Evolutionary conservation across 192 early-diverging fungal genomes (phyloP), one percentile per base, ranked within the genome.

Genomic region (Allomyces javanicus): DNA sequence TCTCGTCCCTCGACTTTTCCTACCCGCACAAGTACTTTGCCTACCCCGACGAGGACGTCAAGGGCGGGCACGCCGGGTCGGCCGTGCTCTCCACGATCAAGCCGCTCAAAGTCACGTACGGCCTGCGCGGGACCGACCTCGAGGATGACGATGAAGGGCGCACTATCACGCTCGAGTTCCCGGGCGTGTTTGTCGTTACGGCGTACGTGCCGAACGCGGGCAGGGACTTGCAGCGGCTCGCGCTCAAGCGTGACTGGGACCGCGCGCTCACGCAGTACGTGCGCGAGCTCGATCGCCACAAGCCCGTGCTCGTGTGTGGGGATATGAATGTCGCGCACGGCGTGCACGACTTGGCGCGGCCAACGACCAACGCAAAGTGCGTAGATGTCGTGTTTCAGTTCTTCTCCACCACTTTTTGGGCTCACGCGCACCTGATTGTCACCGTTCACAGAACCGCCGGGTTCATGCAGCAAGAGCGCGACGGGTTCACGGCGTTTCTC

Each of bases 311-410:
- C 61, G 91, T 44, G 4, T 25, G 23, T 62, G 71, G 76, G 33
- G 89, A 94, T 74, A 71, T 94, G 62, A 92, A 94, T 73, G 92
- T 94, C 21, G 88, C 89, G 0, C 90, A 91, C 67, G 77, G 78
- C 66, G 78, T 77, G 62, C 73, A 85, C 40, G 92, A 94, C 72
- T 71, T 94, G 63, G 78, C 87, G 2, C 75, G 80, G 26, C 92
- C 92, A 0, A 71, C 81, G 24, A 79, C 83, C 17, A 94, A 94
- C 77, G 61, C 68, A n/a, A 80, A 76, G 76, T 83, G 76, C 64
- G 10, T 25, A 12, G 23, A 22, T 66, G 21, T 9, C 44, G 33
- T 40, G 45, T 69, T 69, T 24, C 6, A 10, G 5, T 17, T 3
- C 0, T 4, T 24, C 17, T 69, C 11, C 24, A 70, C 69, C 22